Conservation (phyloP, 176 grass and related monocot genomes). For the Hordeum vulgare region DNA sequence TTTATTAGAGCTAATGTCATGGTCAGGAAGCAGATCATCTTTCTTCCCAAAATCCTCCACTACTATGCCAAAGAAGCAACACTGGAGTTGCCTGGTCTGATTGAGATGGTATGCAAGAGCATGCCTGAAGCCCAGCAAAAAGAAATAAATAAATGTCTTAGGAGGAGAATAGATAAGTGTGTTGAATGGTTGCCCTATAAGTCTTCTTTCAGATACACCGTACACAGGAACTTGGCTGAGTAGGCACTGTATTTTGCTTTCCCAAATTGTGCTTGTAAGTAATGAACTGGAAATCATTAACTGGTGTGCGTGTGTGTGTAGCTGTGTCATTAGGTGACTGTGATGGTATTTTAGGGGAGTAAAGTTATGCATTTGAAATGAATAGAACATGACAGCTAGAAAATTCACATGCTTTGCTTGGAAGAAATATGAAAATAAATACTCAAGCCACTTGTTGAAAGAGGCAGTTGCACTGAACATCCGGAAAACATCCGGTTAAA, state of each 20-base stretch:
- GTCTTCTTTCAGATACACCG: conserved; percentile 77
- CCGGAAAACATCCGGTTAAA: conserved; percentile 11
- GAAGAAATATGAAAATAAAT: not conserved
- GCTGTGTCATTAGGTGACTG: conserved; percentile 17
- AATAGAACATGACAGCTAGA: not conserved
- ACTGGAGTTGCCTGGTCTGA: conserved; percentile 49
- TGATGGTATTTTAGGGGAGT: not conserved
- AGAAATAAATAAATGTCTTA: conserved; percentile 54
- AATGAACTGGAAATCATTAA: not conserved
- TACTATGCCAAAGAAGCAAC: conserved; percentile 76
- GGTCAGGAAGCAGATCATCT: conserved; percentile 55
- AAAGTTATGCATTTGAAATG: not conserved
- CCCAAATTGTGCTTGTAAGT: conserved; percentile 18
- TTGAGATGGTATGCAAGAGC: conserved; percentile 69
- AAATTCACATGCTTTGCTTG: conserved; percentile 13
- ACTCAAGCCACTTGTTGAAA: not conserved
- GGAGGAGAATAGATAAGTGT: conserved; percentile 58
- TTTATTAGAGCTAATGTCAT: conserved; percentile 68
- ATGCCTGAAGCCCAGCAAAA: conserved; percentile 57
- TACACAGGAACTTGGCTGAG: conserved; percentile 73
- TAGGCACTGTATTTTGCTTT: conserved; percentile 18
- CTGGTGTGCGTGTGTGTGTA: not conserved
- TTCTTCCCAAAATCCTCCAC: conserved; percentile 75
- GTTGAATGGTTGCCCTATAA: conserved; percentile 85
- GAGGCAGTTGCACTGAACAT: not conserved